phyloP scores from a whole-genome alignment of 139 green algal species.

The Tetraselmis striata region DNA sequence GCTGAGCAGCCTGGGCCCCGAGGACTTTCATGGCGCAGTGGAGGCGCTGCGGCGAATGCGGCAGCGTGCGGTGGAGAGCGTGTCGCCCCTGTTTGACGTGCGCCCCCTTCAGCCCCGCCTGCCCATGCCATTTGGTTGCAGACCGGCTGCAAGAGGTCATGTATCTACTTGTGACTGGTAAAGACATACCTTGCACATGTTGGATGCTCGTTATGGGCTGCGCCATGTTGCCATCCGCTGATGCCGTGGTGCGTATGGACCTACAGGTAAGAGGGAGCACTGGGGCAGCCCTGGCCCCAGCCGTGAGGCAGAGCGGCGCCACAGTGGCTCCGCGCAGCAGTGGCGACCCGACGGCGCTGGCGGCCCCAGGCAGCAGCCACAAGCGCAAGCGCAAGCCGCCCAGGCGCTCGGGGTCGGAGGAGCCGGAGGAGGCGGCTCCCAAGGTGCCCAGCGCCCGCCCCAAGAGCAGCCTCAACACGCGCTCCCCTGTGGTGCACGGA shows the following conservation, averaged over 20 bases:
- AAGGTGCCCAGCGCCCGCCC: too few relatives aligned
- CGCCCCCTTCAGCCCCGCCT: too few relatives aligned
- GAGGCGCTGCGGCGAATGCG: not conserved
- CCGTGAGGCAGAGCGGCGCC: too few relatives aligned
- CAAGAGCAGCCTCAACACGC: not conserved
- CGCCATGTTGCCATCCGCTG: too few relatives aligned
- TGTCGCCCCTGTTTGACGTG: not conserved
- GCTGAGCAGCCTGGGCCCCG: not conserved
- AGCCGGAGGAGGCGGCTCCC: not conserved
- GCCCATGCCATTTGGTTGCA: too few relatives aligned
- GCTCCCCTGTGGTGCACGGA: not conserved
- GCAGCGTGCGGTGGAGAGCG: not conserved
- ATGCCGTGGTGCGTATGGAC: too few relatives aligned
- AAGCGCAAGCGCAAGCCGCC: not conserved
- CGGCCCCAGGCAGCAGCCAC: not conserved
- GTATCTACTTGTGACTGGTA: too few relatives aligned
- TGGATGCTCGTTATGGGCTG: too few relatives aligned
- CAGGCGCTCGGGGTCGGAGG: not conserved
- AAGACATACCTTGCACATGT: too few relatives aligned
- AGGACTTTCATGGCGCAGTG: not conserved
- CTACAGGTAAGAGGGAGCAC: not conserved
- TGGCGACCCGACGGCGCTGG: not conserved
- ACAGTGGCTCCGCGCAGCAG: not conserved
- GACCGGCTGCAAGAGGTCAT: too few relatives aligned
- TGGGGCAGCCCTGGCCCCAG: too few relatives aligned